Base-by-base conservation (phyloP, 2,329 filamentous ascomycete species). In the Xylogone sp. region DNA sequence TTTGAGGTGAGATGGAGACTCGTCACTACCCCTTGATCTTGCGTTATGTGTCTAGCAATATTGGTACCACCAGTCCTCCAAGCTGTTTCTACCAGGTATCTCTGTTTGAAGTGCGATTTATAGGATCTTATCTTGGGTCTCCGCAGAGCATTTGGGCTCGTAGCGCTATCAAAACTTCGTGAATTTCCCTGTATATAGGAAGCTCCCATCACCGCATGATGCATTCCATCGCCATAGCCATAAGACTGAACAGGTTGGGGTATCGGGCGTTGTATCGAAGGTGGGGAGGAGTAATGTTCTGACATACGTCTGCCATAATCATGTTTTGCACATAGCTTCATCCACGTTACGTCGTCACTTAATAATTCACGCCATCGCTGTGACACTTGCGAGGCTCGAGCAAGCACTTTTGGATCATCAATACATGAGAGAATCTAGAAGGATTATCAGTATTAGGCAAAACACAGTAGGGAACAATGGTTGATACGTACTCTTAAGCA, bases 291-390 rank as follows among this genome's bases (percentile, higher is more conserved):
- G 39, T 56, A 42, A 21, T 65, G 56, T 55, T 64, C 62, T 16
- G 80, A 83, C 49, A 82, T 67, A 52, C 77, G 75, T 43, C 81
- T 76, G 69, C 70, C 83, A 69, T 96, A 99, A 55, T 94, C 91
- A 68, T 96, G 93, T 71, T 96, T 97, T 58, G 95, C 90, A 68
- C 93, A 97, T 19, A 99, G 79, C 55, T 94, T 90, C 74, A 96
- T 97, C 94, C 94, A 99, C 1, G 94, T 96, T 72, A 97, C 92
- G 69, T 99, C 94, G 68, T 99, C 94, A 65, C 88, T 93, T 46
- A 99, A 78, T 7, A 99, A 78, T 69, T 97, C 92, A 56, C 90
- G 83, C 94, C 94, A 99, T 68, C 92, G 82, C 58, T 85, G 85
- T 49, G 94, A 99, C n/a, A 99, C 94, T 68, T 97, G 93, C 4